Evolutionary conservation across 2,329 filamentous ascomycete genomes (phyloP).

Genomic region (Aspergillus quadricinctus): DNA sequence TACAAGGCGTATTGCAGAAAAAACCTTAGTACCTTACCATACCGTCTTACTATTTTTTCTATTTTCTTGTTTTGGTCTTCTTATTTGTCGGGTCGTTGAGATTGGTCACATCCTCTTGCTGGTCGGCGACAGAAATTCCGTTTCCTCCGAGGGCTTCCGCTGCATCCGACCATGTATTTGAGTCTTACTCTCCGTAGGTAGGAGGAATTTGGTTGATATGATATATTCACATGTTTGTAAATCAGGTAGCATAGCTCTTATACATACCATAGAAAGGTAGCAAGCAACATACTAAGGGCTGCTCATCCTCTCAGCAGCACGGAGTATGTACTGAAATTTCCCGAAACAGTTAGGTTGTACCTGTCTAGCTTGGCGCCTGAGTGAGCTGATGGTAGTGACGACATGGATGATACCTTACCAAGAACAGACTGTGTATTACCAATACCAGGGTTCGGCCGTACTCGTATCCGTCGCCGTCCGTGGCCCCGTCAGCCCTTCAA

Average conservation of each 20-base stretch:
- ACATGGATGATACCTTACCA: constrained; percentile 19
- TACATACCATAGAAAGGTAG: background rate
- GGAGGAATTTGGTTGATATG: constrained; percentile 4
- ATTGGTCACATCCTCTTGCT: background rate
- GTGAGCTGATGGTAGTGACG: constrained; percentile 20
- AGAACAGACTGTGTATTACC: constrained; percentile 23
- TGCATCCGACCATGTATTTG: constrained; percentile 15
- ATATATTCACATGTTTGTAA: background rate
- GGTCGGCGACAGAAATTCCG: constrained; percentile 12
- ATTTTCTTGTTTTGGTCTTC: constrained; percentile 1
- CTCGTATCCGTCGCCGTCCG: constrained; percentile 16
- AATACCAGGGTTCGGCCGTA: constrained; percentile 15
- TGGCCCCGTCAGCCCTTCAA: constrained; percentile 16
- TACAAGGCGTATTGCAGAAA: constrained; percentile 1
- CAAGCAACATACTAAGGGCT: background rate
- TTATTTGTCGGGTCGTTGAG: background rate
- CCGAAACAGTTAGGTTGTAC: background rate
- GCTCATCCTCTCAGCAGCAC: too few relatives aligned
- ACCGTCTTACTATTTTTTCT: background rate
- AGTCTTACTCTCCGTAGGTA: background rate
- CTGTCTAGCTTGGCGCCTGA: constrained; percentile 3
- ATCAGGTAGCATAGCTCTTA: background rate
- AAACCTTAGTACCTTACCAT: background rate
- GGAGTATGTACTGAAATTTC: background rate
- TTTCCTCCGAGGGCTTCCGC: constrained; percentile 23